Conservation (phyloP, 106 monocot genomes). For the Cymbidium sinense region DNA sequence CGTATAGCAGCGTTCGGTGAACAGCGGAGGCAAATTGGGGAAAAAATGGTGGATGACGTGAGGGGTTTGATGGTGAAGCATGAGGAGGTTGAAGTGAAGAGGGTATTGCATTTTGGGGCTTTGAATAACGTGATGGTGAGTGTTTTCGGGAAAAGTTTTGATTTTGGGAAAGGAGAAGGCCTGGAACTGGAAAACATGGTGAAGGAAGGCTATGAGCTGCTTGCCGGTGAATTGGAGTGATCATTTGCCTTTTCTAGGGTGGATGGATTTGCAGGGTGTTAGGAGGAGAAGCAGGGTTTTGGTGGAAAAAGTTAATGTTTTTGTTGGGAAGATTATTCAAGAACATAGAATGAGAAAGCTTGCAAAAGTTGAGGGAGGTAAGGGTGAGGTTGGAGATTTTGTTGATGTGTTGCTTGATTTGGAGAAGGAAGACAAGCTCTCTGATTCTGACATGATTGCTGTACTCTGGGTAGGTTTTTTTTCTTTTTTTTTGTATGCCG, state of each 20-base stretch:
- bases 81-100: slow-evolving; percentile 22
- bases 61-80: slow-evolving; percentile 2
- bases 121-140: slow-evolving; percentile 23
- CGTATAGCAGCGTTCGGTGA: slow-evolving; percentile 7
- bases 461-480: slow-evolving; percentile 18
- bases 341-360: slow-evolving; percentile 27
- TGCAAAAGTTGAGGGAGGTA: background rate
- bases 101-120: slow-evolving; percentile 26
- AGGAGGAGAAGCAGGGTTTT: slow-evolving; percentile 17
- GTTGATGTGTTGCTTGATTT: slow-evolving; percentile 18
- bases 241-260: slow-evolving; percentile 20
- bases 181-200: slow-evolving; percentile 8
- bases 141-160: slow-evolving; percentile 22
- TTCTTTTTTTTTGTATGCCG: background rate
- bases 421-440: slow-evolving; percentile 16
- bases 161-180: slow-evolving; percentile 10
- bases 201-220: slow-evolving; percentile 27
- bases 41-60: slow-evolving; percentile 14
- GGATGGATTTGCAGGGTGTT: slow-evolving; percentile 24
- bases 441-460: slow-evolving; percentile 23
- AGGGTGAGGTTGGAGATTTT: background rate
- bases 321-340: slow-evolving; percentile 29
- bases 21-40: slow-evolving; percentile 11
- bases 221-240: slow-evolving; percentile 26
- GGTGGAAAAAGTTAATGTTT: slow-evolving; percentile 11